phyloP scores from a whole-genome alignment of 768 basidiomycete genomes.

The Lactarius sp. region DNA sequence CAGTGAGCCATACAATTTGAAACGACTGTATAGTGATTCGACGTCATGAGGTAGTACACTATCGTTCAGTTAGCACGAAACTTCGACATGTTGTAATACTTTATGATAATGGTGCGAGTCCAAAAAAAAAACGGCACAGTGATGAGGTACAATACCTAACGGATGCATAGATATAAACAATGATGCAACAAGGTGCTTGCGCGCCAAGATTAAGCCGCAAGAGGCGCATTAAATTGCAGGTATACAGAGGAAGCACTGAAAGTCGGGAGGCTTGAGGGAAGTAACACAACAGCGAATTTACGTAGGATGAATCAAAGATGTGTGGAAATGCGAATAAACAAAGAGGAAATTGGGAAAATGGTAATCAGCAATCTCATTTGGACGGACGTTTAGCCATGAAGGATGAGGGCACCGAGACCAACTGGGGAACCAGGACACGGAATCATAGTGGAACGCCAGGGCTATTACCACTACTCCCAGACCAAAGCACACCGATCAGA shows the following conservation, averaged over 20 bases:
- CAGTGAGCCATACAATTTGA: neutral
- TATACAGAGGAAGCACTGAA: slow-evolving; percentile 16
- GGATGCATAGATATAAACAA: slow-evolving; percentile 23
- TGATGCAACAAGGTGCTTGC: slow-evolving; percentile 9
- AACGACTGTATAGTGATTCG: slow-evolving; percentile 9
- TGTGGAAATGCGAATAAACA: slow-evolving; percentile 4
- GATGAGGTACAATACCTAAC: slow-evolving; percentile 13
- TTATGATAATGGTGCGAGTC: slow-evolving; percentile 18
- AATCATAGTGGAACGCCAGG: slow-evolving; percentile 14
- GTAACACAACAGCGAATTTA: slow-evolving; percentile 9
- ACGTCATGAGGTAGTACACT: slow-evolving; percentile 18
- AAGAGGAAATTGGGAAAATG: neutral
- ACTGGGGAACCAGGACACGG: neutral
- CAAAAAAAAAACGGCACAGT: slow-evolving; percentile 5
- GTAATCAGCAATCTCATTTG: neutral
- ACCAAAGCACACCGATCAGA: slow-evolving; percentile 63
- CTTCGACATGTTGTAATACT: slow-evolving; percentile 17
- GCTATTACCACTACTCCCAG: slow-evolving; percentile 26
- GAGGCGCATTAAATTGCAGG: slow-evolving; percentile 20
- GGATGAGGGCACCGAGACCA: neutral
- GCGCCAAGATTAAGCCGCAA: slow-evolving; percentile 18
- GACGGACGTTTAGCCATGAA: neutral
- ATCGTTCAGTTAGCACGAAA: slow-evolving; percentile 13
- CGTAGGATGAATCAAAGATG: slow-evolving; percentile 12
- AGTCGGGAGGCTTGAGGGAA: neutral